Conservation (phyloP, 2,329 filamentous ascomycete genomes). For the Microdochium trichocladiopsis region DNA sequence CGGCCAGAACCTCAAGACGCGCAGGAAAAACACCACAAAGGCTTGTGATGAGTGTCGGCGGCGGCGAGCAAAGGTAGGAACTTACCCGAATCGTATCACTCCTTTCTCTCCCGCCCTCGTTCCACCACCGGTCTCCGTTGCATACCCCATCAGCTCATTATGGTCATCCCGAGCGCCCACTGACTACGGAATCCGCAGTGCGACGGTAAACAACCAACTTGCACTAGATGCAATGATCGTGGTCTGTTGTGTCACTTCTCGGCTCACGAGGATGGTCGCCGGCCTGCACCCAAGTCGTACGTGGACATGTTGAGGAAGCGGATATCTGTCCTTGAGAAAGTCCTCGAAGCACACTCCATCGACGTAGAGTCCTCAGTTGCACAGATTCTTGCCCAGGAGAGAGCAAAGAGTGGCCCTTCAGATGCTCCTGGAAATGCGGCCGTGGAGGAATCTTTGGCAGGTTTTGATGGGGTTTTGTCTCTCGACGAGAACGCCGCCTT, state of each 20-base stretch:
- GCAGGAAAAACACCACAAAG: constrained; percentile 12
- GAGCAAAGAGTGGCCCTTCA: constrained; percentile 1
- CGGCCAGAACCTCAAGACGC: constrained; percentile 1
- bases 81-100: background rate
- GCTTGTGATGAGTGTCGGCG: constrained; percentile 29
- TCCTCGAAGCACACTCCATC: constrained; percentile 19
- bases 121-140: too few species aligned
- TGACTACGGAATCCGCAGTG: constrained; percentile 13
- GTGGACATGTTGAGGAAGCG: constrained; percentile 23
- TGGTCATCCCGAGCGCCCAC: background rate
- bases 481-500: constrained; percentile 26
- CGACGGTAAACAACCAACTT: constrained; percentile 22
- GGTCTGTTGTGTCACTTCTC: constrained; percentile 20
- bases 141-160: background rate
- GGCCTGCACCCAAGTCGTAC: constrained; percentile 25
- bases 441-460: constrained; percentile 11
- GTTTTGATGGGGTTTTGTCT: constrained; percentile 22
- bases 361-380: constrained; percentile 17
- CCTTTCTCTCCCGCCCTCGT: background rate
- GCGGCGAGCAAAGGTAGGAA: constrained; percentile 24
- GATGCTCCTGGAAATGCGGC: constrained; percentile 3
- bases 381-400: constrained; percentile 3
- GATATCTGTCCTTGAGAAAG: constrained; percentile 21
- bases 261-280: constrained; percentile 21
- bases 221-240: constrained; percentile 21